phyloP scores from a whole-genome alignment of 2,329 filamentous ascomycete species.

The Grosmannia clavigera region DNA sequence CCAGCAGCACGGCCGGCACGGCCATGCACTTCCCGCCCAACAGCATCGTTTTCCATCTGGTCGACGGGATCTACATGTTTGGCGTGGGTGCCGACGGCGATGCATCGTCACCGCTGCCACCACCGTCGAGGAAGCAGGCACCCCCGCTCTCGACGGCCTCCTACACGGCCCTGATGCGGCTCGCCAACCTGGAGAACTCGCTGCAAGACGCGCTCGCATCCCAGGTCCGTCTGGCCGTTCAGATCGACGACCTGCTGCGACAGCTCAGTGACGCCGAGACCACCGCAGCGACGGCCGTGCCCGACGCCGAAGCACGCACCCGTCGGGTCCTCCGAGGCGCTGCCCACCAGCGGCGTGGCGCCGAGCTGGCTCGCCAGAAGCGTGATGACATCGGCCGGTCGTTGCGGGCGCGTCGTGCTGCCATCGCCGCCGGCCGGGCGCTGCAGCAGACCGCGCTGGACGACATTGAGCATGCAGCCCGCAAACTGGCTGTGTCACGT shows the following conservation, averaged over 20 bases:
- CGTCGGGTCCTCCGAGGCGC: slow-evolving; percentile 42
- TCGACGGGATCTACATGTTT: slow-evolving; percentile 69
- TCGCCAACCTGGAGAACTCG: slow-evolving; percentile 79
- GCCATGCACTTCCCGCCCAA: slow-evolving; percentile 63
- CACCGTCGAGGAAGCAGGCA: slow-evolving; percentile 38
- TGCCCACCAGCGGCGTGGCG: slow-evolving; percentile 49
- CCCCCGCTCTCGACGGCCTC: slow-evolving; percentile 54
- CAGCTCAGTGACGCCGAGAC: slow-evolving; percentile 12
- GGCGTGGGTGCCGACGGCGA: neutral
- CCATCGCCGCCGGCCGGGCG: slow-evolving; percentile 52
- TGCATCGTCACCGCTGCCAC: neutral
- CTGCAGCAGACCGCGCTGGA: slow-evolving; percentile 44
- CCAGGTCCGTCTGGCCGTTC: slow-evolving; percentile 57
- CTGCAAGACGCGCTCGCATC: slow-evolving; percentile 81
- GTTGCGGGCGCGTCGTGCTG: slow-evolving; percentile 49
- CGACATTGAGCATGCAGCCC: slow-evolving; percentile 49
- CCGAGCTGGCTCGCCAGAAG: slow-evolving; percentile 48
- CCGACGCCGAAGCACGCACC: slow-evolving; percentile 36
- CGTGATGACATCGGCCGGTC: slow-evolving; percentile 57
- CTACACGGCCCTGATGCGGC: slow-evolving; percentile 76
- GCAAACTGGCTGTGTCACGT: slow-evolving; percentile 45
- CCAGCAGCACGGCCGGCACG: neutral
- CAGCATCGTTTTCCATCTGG: slow-evolving; percentile 72
- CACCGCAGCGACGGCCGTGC: slow-evolving; percentile 26
- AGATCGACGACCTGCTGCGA: slow-evolving; percentile 54